Evolutionary conservation across 768 basidiomycete species (phyloP).

Genomic region (Porphyrellus cyaneotinctus): DNA sequence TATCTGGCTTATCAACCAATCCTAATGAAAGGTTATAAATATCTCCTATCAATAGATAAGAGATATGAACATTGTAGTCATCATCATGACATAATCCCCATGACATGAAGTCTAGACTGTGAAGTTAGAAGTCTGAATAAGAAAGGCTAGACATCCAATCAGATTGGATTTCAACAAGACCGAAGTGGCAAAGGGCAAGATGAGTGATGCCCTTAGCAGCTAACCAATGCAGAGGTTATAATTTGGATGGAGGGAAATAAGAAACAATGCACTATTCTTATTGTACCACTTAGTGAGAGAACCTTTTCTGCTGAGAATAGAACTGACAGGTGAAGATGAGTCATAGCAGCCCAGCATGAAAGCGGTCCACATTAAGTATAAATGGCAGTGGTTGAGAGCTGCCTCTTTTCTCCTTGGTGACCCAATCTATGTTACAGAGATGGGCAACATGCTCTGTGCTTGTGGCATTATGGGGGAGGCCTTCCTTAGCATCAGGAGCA

Average conservation of each 20-base stretch:
- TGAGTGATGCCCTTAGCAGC: background rate
- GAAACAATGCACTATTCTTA: background rate
- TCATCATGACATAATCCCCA: too few relatives aligned
- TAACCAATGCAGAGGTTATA: background rate
- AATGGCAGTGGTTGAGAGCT: background rate
- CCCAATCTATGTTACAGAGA: background rate
- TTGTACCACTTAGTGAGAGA: background rate
- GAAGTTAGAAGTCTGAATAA: too few relatives aligned
- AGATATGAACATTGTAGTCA: too few relatives aligned
- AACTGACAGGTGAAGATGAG: background rate
- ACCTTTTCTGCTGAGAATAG: background rate
- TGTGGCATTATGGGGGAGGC: background rate
- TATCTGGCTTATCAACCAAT: too few relatives aligned
- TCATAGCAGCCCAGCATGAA: background rate
- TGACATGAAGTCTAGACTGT: too few relatives aligned
- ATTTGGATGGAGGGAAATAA: background rate
- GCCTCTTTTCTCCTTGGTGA: background rate
- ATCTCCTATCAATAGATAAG: too few relatives aligned
- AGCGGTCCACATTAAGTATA: background rate
- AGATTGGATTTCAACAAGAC: too few relatives aligned
- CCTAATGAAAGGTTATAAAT: too few relatives aligned
- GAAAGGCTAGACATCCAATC: too few relatives aligned
- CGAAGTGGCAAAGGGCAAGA: background rate
- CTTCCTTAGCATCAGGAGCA: too few relatives aligned
- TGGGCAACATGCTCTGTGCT: background rate